Evolutionary conservation across 2,329 filamentous ascomycete genomes (phyloP), one percentile per base, ranked within the genome.

Genomic region (Cladobotryum protrusum): DNA sequence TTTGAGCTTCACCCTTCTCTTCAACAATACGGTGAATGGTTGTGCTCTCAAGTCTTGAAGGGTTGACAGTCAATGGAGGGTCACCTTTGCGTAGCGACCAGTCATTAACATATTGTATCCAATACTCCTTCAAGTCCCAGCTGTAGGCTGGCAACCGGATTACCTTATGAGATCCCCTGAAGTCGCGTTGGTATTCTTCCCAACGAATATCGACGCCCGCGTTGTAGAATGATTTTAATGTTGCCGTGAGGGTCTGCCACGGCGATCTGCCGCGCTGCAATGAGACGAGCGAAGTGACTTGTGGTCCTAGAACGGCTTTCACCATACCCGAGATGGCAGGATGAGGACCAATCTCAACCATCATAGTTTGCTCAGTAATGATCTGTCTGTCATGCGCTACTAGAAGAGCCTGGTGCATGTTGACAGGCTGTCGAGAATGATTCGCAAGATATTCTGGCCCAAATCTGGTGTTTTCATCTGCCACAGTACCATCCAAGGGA

Each of bases 91-190:
- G 32, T 73, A 89, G 71, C 9, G 77, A 77, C 83, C 83, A 89
- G 65, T 89, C 83, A 52, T 87, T 85, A 49, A 76, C 67, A 57
- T 81, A 82, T 57, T 75, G 70, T 20, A 81, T 72, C 78, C 79
- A 82, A 64, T 89, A 89, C 56, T 79, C 83, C 73, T 89, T 88
- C 58, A 81, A 72, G 59, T 90, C 83, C 68, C 85, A 91, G 1
- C 76, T 75, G 61, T 90, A 90, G 3, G 78, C 77, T 0, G 87
- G 86, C 2, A 90, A 70, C 2, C 78, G 69, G 6, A 87, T 67
- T 12, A 89, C 48, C 5, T 39, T 35, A 9, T 48, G 41, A 12
- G 64, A 67, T 0, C 56, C 45, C 35, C 54, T 51, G 53, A 73
- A 74, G 55, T 72, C 67, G 49, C 76, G 69, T 57, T 86, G 80